Percentiles rank a stretch among this genome's conserved stretches.
Conservation (phyloP, 257 asterid genomes). For the Nicotiana paniculata region DNA sequence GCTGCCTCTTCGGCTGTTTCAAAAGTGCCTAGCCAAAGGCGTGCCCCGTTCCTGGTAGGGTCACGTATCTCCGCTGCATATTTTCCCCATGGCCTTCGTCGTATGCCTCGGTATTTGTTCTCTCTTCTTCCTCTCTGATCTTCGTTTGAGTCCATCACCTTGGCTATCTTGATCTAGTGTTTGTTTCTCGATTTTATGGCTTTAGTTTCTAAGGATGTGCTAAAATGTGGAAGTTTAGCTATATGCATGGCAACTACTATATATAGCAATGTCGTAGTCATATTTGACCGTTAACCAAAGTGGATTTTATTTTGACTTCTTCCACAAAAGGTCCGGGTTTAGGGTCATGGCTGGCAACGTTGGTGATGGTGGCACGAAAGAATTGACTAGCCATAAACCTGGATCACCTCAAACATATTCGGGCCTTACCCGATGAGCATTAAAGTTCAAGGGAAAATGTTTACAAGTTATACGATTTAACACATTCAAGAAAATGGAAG, state of each 20-base stretch:
- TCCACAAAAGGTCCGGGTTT: not conserved
- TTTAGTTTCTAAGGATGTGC: not conserved
- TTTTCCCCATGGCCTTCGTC: slow-evolving; percentile 86
- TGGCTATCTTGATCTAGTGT: not conserved
- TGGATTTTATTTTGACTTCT: not conserved
- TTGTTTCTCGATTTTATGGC: not conserved
- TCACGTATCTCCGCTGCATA: slow-evolving; percentile 87
- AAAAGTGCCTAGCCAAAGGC: slow-evolving; percentile 78
- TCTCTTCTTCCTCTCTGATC: slow-evolving; percentile 21
- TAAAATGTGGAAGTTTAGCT: not conserved
- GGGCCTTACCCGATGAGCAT: not conserved
- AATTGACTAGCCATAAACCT: not conserved
- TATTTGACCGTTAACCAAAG: not conserved
- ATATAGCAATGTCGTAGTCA: not conserved
- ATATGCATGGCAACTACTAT: not conserved
- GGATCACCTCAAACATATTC: not conserved
- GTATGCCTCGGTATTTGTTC: slow-evolving; percentile 58
- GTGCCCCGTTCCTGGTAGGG: slow-evolving; percentile 57
- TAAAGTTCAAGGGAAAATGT: not conserved
- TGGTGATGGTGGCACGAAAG: not conserved
- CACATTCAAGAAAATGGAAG: not conserved
- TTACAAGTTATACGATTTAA: not conserved
- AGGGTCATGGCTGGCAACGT: not conserved
- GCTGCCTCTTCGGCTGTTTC: slow-evolving; percentile 85
- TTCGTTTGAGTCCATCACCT: slow-evolving; percentile 7